Conservation (phyloP, 306 rosid species). For the Sophora flavescens region DNA sequence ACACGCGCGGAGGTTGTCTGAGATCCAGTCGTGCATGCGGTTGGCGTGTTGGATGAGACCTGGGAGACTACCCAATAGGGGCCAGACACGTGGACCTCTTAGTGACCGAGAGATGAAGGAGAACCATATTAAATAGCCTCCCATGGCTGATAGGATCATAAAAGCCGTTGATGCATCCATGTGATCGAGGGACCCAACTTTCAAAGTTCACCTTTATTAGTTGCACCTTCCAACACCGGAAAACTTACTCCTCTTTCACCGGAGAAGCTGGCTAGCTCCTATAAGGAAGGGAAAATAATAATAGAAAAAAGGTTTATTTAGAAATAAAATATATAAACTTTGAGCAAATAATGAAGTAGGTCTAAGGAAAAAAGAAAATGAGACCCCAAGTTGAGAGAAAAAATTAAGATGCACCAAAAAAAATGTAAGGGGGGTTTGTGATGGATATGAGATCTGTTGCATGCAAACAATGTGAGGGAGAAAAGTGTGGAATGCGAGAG, state of each 20-base stretch:
- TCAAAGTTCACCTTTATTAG: neutral
- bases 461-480: constrained; percentile 17
- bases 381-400: neutral
- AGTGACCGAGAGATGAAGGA: constrained; percentile 52
- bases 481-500: neutral
- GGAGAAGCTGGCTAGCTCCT: neutral
- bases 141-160: constrained; percentile 57
- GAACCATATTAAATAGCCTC: constrained; percentile 80
- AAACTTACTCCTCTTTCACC: constrained; percentile 7
- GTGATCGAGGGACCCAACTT: constrained; percentile 40
- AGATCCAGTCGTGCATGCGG: constrained; percentile 96
- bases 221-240: constrained; percentile 32
- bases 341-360: neutral
- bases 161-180: constrained; percentile 71
- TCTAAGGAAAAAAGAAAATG: neutral
- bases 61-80: constrained; percentile 82
- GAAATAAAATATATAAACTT: neutral
- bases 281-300: neutral
- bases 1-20: constrained; percentile 72
- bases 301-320: neutral
- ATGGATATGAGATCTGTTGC: constrained; percentile 21
- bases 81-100: constrained; percentile 96
- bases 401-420: neutral
- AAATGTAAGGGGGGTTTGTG: neutral
- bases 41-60: constrained; percentile 66